phyloP scores from a whole-genome alignment of 2,329 filamentous ascomycete species.

The Monosporascus sp. region DNA sequence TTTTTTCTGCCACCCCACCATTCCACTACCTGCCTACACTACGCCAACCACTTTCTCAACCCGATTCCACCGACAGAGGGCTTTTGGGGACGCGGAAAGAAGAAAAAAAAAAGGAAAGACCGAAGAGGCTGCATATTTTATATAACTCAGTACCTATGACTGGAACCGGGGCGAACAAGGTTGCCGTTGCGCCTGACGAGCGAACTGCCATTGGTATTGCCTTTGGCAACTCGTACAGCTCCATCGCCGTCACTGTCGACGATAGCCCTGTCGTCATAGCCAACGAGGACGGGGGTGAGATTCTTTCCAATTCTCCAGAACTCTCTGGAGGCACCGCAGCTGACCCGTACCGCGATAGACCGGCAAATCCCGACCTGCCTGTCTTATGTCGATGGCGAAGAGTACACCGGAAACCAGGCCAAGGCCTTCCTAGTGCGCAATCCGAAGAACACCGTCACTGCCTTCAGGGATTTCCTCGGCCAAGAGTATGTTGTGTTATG shows the following conservation, averaged over 20 bases:
- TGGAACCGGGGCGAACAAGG: constrained; percentile 38
- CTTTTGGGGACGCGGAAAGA: background rate
- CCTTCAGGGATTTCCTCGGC: constrained; percentile 93
- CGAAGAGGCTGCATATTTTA: background rate
- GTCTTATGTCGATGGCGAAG: constrained; percentile 92
- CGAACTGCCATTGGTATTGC: constrained; percentile 85
- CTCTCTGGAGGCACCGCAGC: background rate
- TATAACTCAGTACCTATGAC: constrained; percentile 33
- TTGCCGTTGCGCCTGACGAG: constrained; percentile 49
- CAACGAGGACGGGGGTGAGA: constrained; percentile 91
- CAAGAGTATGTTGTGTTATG: constrained; percentile 64
- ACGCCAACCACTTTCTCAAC: too few relatives aligned
- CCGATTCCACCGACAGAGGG: background rate
- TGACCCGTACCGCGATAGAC: constrained; percentile 48
- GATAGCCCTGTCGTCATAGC: constrained; percentile 97
- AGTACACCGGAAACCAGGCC: constrained; percentile 93
- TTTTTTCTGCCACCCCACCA: too few relatives aligned
- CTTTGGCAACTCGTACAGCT: constrained; percentile 98
- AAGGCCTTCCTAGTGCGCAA: constrained; percentile 93
- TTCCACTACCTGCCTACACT: too few relatives aligned
- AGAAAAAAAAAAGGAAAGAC: background rate
- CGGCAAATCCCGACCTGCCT: constrained; percentile 93
- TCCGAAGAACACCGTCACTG: constrained; percentile 85
- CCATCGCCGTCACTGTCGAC: constrained; percentile 87
- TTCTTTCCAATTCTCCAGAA: background rate